Conservation (phyloP, 2,329 filamentous ascomycete genomes). For the Sporothrix dimorphospora region DNA sequence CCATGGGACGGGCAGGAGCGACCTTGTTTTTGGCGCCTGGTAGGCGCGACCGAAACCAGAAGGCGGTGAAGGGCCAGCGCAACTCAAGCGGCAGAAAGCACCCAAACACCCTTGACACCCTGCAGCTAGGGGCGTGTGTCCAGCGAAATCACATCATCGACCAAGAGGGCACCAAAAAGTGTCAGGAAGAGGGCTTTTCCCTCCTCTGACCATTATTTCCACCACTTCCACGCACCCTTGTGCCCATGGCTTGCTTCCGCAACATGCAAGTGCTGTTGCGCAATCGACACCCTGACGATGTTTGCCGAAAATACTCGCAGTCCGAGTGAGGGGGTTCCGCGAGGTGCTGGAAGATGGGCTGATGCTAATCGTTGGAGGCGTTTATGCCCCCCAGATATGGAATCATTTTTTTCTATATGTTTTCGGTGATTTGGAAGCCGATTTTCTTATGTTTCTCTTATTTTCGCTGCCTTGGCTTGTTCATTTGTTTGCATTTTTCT, state of each 20-base stretch:
- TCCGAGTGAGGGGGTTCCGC: neutral
- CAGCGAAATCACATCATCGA: conserved; percentile 26
- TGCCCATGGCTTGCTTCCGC: neutral
- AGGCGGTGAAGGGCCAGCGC: conserved; percentile 20
- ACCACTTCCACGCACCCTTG: neutral
- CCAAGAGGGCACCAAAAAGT: neutral
- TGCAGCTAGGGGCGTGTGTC: neutral
- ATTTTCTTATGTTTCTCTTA: neutral
- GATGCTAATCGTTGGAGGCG: neutral
- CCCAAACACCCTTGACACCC: neutral
- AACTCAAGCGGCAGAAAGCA: conserved; percentile 18
- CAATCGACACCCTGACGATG: conserved; percentile 13
- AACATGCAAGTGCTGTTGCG: conserved; percentile 19
- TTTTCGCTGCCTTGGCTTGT: neutral
- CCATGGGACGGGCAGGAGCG: neutral
- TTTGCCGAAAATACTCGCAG: neutral
- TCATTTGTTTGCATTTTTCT: neutral
- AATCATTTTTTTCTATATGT: neutral
- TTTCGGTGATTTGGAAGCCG: neutral
- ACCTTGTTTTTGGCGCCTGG: neutral
- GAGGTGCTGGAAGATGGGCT: neutral
- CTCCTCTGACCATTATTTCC: neutral
- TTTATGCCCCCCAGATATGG: neutral
- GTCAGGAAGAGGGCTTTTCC: neutral
- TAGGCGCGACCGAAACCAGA: conserved; percentile 2